Conservation (phyloP, 495 filamentous ascomycete genomes). For the Cryomyces minteri region DNA sequence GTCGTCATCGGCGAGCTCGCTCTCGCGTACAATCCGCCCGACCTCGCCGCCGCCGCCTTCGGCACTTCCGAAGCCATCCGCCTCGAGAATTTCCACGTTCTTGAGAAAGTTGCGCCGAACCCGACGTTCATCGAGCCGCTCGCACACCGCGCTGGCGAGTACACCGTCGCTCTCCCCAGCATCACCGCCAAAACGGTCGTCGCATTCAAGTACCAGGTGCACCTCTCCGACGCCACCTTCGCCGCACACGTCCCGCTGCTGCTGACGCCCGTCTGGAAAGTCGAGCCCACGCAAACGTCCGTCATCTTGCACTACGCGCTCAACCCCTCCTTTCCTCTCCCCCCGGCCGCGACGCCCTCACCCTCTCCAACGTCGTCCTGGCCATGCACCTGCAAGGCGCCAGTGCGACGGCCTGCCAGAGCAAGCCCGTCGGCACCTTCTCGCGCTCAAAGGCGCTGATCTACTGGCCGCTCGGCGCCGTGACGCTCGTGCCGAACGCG, state of each 20-base stretch:
- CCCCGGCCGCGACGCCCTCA: constrained; percentile 21
- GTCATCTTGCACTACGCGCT: constrained; percentile 70
- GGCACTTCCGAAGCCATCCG: constrained; percentile 49
- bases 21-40: constrained; percentile 53
- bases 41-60: constrained; percentile 24
- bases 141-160: constrained; percentile 60
- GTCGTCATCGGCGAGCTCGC: constrained; percentile 83
- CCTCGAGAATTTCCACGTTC: constrained; percentile 74
- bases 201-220: constrained; percentile 92
- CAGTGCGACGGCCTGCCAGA: constrained; percentile 40
- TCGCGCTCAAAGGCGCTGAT: constrained; percentile 73
- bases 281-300: constrained; percentile 63
- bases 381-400: constrained; percentile 60
- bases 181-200: constrained; percentile 50
- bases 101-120: constrained; percentile 92
- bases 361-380: constrained; percentile 64
- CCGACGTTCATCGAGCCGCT: constrained; percentile 65
- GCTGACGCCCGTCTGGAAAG: constrained; percentile 65
- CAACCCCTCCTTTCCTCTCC: constrained; percentile 47
- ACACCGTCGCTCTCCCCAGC: constrained; percentile 49
- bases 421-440: constrained; percentile 61
- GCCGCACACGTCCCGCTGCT: constrained; percentile 58
- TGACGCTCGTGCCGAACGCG: constrained; percentile 37
- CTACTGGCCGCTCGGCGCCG: constrained; percentile 76
- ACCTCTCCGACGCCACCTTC: constrained; percentile 44